Base-by-base conservation (phyloP, 140 eudicot genomes). In the Cichorium intybus region DNA sequence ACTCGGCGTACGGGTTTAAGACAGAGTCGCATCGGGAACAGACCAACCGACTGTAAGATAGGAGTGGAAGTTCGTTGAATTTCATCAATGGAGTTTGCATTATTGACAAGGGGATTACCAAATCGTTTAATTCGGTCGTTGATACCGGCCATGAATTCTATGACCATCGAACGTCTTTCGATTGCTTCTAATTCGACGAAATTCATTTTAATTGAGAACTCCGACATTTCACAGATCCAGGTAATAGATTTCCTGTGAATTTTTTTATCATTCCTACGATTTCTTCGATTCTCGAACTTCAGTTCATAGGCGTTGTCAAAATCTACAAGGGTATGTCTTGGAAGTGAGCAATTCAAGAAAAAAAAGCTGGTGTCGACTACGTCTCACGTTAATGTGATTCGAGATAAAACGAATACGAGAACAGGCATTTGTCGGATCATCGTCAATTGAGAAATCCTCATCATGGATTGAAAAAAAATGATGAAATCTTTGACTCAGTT, bases 381-480 rank as follows among this genome's bases (percentile, higher is more conserved):
- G 79, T 85, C 97, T 14, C 85, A 80, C 56, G 77, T 78, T 56
- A 75, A 26, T 23, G 64, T 63, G 64, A 67, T 45, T 60, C 80
- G 66, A 71, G 63, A 70, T 60, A 66, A 51, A 5, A 29, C 61
- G 49, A 75, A 35, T 64, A 72, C 71, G 82, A 88, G 71, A 71
- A 79, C 47, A 20, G 24, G 33, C 65, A 59, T 55, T 62, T 73
- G 66, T 60, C 69, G 29, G 53, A 53, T 69, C 45, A 62, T 39
- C 80, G 68, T 39, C 73, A 62, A 12, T 7, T 72, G 43, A 77
- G 89, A 68, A 89, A 89, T 62, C 97, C 97, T 2, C 95, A 85
- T 53, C 81, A 89, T 51, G 97, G 95, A 9, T 81, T 89, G 59
- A 89, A 89, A 74, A 95, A n/a, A 89, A 70, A 89, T 85, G 91